Evolutionary conservation across 139 green algal genomes (phyloP), one percentile per base, ranked within the genome.

Genomic region (Dunaliella primolecta): DNA sequence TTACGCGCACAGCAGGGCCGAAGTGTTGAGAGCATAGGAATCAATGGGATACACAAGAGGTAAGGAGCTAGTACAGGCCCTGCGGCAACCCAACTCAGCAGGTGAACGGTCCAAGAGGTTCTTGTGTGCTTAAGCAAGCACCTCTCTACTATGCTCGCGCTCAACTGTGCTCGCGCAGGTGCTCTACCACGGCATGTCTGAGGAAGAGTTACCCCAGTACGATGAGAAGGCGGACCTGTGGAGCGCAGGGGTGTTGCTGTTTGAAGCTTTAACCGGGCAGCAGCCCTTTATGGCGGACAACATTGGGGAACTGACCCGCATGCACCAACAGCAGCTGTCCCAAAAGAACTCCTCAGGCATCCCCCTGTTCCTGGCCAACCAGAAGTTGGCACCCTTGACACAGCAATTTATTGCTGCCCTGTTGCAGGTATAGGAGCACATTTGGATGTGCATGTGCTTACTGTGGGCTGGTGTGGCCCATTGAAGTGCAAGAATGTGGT

Each of bases 201-300:
- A 95, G 85, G 87, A 90, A 33, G 92, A 95, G 35, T 87, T 95
- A 64, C 92, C 92, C 23, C 81, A 83, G 37, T 94, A 95, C 81
- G 82, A 92, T 36, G 87, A 94, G 55, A 93, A 94, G 83, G 91
- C 89, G 1, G 91, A 95, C 38, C 71, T 95, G 1, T 95, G 89
- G 90, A 88, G 71, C 56, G 2, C 91, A 32, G 92, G 92, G 1
- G 88, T 86, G 3, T 30, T 93, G 0, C 31, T 93, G n/a, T 93
- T 88, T 78, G 91, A 95, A 88, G 84, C 89, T 0, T 81, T 95
- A 0, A 93, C 89, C 0, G 92, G 92, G 34, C 84, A 46, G 70
- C 89, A 93, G 83, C 92, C 91, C 36, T 95, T 94, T 87, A 76
- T 92, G 1, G 90, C 88, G 1, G 92, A 95, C 37, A 83, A 25